Conservation (phyloP, 2,329 filamentous ascomycete genomes). For the Camillea tinctor region DNA sequence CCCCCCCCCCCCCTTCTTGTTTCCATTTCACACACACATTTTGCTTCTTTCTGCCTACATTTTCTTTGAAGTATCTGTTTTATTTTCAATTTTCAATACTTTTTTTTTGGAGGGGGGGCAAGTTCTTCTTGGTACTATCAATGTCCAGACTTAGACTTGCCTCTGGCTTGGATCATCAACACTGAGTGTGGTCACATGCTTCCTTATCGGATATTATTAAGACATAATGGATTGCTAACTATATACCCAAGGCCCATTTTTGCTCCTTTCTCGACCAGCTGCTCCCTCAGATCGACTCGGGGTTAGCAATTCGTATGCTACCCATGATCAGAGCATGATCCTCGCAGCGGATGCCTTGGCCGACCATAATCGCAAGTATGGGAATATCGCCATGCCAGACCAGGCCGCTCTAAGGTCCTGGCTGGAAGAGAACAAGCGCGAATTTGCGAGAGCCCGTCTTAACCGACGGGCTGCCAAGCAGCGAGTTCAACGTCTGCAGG, state of each 20-base stretch:
- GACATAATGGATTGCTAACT: no score
- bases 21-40: no score
- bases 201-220: no score
- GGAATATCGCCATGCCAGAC: constrained; percentile 9
- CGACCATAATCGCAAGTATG: constrained; percentile 8
- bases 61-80: no score
- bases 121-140: no score
- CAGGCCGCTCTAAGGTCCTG: constrained; percentile 8
- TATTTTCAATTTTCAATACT: no score
- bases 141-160: no score
- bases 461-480: not conserved
- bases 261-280: not conserved
- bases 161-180: no score
- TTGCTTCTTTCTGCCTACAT: no score
- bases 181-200: no score
- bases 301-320: not conserved
- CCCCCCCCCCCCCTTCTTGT: no score
- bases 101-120: no score
- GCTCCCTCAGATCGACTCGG: not conserved
- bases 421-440: constrained; percentile 11
- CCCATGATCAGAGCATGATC: not conserved
- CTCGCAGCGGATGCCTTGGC: not conserved
- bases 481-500: not conserved
- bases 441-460: constrained; percentile 6
- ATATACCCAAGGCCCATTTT: not conserved